These are phyloP conservation scores for Phytophthora tentaculata DNA, from an alignment of 352 stramenopile species.

Conservation along the genomic window DNA sequence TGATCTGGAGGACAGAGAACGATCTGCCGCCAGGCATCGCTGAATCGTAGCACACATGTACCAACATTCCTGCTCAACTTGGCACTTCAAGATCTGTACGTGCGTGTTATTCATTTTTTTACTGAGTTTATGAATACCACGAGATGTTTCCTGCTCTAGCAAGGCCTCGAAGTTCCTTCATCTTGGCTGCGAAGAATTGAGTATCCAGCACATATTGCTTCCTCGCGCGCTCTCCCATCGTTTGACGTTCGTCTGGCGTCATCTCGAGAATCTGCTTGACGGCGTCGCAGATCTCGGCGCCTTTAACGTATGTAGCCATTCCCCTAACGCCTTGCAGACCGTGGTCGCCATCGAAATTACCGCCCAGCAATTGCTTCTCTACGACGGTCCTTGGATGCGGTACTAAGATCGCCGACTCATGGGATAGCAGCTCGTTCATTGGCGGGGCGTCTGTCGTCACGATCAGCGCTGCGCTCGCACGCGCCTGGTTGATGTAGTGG, in stretches of 20 bases:
- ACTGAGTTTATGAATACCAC: constrained; percentile 21
- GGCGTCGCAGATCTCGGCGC: constrained; percentile 48
- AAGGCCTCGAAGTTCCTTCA: constrained; percentile 30
- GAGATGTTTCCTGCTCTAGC: constrained; percentile 10
- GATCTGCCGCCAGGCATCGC: constrained; percentile 11
- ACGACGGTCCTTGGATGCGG: constrained; percentile 23
- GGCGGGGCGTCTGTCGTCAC: constrained; percentile 55
- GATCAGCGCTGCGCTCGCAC: constrained; percentile 51
- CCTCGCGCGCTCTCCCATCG: constrained; percentile 33
- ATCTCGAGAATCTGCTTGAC: constrained; percentile 49
- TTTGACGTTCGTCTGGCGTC: constrained; percentile 39
- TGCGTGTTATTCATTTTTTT: constrained; percentile 8
- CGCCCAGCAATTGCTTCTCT: constrained; percentile 47
- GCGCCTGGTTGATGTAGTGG: constrained; percentile 77
- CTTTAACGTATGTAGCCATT: constrained; percentile 52
- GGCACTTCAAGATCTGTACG: not conserved
- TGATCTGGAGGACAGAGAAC: constrained; percentile 18
- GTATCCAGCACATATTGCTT: constrained; percentile 41
- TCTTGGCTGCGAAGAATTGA: constrained; percentile 30
- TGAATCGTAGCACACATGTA: not conserved
- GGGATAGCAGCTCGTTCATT: constrained; percentile 70
- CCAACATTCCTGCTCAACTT: not conserved
- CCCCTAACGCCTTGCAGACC: constrained; percentile 49
- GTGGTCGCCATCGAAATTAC: constrained; percentile 37
- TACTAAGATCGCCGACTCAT: constrained; percentile 47